A percentile compares a stretch with the other conserved stretches of the same genome.
Evolutionary conservation across 306 rosid genomes (phyloP).

Genomic region (Lithocarpus polystachyus): DNA sequence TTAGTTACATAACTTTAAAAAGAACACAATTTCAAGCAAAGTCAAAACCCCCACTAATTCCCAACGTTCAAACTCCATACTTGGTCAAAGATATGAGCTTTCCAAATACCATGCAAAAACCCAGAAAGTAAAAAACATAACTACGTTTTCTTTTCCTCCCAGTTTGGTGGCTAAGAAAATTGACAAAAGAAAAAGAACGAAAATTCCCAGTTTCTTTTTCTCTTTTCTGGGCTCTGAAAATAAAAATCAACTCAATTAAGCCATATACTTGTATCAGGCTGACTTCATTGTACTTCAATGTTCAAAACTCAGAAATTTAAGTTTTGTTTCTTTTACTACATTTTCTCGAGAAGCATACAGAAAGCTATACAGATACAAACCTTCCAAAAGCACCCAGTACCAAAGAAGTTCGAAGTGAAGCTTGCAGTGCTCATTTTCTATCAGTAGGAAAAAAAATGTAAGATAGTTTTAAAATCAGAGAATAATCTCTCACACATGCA

Average conservation of each 20-base stretch:
- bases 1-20: neutral
- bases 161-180: neutral
- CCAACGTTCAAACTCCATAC: neutral
- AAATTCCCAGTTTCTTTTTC: neutral
- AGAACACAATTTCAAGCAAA: slow-evolving; percentile 1
- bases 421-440: slow-evolving; percentile 42
- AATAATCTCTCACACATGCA: neutral
- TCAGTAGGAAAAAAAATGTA: neutral
- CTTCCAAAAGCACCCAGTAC: slow-evolving; percentile 38
- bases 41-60: neutral
- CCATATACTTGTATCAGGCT: neutral
- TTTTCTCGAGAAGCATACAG: neutral
- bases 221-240: neutral
- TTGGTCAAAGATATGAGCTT: neutral
- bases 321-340: neutral
- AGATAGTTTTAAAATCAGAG: neutral
- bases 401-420: slow-evolving; percentile 32
- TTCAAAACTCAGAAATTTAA: neutral
- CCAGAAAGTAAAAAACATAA: neutral
- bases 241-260: neutral
- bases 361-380: slow-evolving; percentile 15
- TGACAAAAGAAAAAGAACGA: neutral
- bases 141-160: neutral
- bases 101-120: neutral
- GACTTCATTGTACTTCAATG: neutral